Conservation (phyloP, 371 early-diverging fungal genomes). For the Mucor indicus region DNA sequence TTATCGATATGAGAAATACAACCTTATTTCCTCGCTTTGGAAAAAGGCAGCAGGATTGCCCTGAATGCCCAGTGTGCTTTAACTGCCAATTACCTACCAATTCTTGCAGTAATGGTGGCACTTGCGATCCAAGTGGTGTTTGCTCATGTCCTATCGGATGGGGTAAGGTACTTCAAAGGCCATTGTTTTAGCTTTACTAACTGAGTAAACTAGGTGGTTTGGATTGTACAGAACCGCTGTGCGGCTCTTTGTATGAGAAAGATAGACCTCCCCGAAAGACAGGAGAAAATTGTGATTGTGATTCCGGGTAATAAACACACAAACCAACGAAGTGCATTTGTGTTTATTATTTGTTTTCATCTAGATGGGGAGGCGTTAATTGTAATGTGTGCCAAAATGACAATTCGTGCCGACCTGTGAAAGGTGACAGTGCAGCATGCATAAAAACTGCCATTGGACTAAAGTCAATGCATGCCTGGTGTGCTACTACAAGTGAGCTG, state of each 20-base stretch:
- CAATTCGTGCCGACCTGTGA: slow-evolving; percentile 26
- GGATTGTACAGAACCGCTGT: slow-evolving; percentile 40
- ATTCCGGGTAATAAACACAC: slow-evolving; percentile 33
- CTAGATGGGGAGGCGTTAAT: slow-evolving; percentile 48
- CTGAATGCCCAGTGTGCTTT: slow-evolving; percentile 49
- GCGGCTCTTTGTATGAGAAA: slow-evolving; percentile 37
- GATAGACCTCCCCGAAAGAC: slow-evolving; percentile 26
- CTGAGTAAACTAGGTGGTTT: slow-evolving; percentile 19
- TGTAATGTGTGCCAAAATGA: slow-evolving; percentile 48
- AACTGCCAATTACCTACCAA: slow-evolving; percentile 43
- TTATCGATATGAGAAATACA: too few species aligned
- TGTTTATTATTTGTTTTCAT: too few species aligned
- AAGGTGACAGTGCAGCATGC: slow-evolving; percentile 41
- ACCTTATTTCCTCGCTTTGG: slow-evolving; percentile 7
- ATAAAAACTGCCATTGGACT: slow-evolving; percentile 44
- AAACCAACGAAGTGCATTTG: background rate
- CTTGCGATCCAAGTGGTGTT: slow-evolving; percentile 34
- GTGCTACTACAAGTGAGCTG: slow-evolving; percentile 44
- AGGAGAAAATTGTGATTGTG: slow-evolving; percentile 38
- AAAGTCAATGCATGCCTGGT: slow-evolving; percentile 52
- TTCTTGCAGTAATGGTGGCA: slow-evolving; percentile 42
- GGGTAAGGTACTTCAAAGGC: too few species aligned
- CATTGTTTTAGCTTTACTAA: too few species aligned
- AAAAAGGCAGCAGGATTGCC: slow-evolving; percentile 28
- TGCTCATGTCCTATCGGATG: slow-evolving; percentile 42